Percentiles rank a stretch among this genome's conserved stretches.
phyloP scores from a whole-genome alignment of 257 asterid genomes.

The Plantago major region DNA sequence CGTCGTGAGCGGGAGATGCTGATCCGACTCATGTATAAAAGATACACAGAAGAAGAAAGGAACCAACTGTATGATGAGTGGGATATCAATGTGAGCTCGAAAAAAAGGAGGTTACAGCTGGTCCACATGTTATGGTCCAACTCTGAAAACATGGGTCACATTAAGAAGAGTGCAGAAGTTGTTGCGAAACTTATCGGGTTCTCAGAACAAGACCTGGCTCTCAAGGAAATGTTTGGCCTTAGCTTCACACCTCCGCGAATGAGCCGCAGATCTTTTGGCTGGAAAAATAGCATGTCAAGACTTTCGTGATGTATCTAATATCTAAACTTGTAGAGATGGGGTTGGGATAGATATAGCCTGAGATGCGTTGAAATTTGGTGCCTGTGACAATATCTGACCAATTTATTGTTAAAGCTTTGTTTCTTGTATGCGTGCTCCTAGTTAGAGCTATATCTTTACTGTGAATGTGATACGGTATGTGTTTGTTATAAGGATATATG shows the following conservation, averaged over 20 bases:
- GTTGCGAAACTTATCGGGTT: constrained; percentile 63
- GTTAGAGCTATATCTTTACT: constrained; percentile 1
- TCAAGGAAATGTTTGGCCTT: constrained; percentile 68
- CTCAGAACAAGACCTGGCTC: constrained; percentile 39
- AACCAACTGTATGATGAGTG: constrained; percentile 39
- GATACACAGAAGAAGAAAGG: constrained; percentile 43
- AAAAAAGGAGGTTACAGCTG: constrained; percentile 46
- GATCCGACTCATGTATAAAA: constrained; percentile 46
- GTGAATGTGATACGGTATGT: neutral
- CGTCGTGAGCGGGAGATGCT: constrained; percentile 57
- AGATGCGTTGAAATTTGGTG: neutral
- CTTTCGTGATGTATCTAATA: constrained; percentile 6
- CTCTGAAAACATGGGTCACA: constrained; percentile 34
- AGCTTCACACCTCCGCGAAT: constrained; percentile 43
- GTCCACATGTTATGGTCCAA: constrained; percentile 49
- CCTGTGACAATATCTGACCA: neutral
- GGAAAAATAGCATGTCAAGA: constrained; percentile 47
- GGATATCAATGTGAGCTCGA: constrained; percentile 49
- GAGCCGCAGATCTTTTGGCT: constrained; percentile 42
- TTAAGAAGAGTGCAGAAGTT: constrained; percentile 47
- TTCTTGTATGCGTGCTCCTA: neutral
- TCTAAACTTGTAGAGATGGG: too few relatives aligned
- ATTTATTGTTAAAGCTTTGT: neutral
- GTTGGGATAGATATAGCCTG: neutral
- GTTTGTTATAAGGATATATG: neutral